Evolutionary conservation across 2,329 filamentous ascomycete species (phyloP), one percentile per base, ranked within the genome.

Genomic region (Tolypocladium tundrense): DNA sequence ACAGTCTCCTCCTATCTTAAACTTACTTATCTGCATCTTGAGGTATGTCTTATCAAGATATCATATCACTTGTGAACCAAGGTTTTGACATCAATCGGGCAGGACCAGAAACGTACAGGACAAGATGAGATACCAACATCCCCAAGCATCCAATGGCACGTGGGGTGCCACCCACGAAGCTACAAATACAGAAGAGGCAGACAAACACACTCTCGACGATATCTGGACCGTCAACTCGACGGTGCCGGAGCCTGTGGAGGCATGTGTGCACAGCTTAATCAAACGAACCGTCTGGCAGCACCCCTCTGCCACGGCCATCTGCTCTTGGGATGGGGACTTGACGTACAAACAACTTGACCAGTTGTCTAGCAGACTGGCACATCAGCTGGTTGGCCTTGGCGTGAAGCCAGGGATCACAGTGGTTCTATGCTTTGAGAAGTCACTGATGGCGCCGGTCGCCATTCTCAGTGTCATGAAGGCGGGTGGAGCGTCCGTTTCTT

Each of bases 261-360:
- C 51, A 4, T 74, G 72, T 53, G 74, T 77, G 63, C 75, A 77
- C 55, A 70, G 75, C 48, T 59, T 77, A 54, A 69, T 78, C 55
- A 66, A 67, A 2, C 66, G 72, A n/a, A 71, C 70, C 45, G 71
- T 71, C 13, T 60, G 55, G 14, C 64, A 62, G 45, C 63, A 66
- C 4, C 74, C 75, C 0, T 58, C 61, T 10, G 65, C 68, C 6
- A 61, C 64, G 9, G 76, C 76, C n/a, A 68, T 78, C 39, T 66
- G 72, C 52, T 73, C 75, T 1, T 77, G 75, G 75, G 75, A 78
- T 58, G 76, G 75, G 10, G 60, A 64, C 42, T 69, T 76, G 56
- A 74, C 73, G 9, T 78, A 77, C 60, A 56, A 63, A 43, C 68
- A 78, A 48, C 65, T 77, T 1, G 63, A 67, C 45, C 27, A 50